phyloP scores from a whole-genome alignment of 192 early-diverging fungal genomes.

The Jimgerdemannia lactiflua region DNA sequence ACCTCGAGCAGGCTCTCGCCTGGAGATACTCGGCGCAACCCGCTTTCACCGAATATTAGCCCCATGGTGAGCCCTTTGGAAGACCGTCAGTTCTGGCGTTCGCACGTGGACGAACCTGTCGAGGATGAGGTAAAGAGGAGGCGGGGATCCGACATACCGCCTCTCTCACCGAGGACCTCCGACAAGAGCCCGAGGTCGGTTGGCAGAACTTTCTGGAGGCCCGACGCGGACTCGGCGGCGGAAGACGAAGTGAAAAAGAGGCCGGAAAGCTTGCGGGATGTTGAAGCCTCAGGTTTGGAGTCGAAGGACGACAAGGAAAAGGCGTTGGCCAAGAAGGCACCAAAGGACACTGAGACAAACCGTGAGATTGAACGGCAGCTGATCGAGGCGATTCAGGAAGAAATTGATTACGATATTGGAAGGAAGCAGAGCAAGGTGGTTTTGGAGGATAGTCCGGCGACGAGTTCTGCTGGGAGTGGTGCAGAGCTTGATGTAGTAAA shows the following conservation, averaged over 20 bases:
- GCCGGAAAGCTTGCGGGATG: background rate
- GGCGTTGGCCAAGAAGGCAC: conserved; percentile 8
- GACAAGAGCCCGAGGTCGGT: background rate
- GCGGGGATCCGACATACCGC: background rate
- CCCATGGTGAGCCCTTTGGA: background rate
- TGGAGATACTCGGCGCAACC: background rate
- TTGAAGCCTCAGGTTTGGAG: conserved; percentile 1
- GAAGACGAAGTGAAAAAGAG: conserved; percentile 1
- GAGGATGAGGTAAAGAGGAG: background rate
- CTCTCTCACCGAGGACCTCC: background rate
- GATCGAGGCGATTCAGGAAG: conserved; percentile 20
- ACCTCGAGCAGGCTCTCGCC: background rate
- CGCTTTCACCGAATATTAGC: background rate
- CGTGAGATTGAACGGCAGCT: conserved; percentile 21
- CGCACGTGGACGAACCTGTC: background rate
- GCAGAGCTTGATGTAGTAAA: background rate
- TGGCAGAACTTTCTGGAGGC: background rate
- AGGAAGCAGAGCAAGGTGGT: conserved; percentile 14
- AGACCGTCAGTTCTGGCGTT: background rate
- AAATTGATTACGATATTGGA: conserved; percentile 21
- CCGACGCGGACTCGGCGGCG: background rate
- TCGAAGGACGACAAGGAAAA: conserved; percentile 15
- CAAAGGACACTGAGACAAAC: conserved; percentile 9
- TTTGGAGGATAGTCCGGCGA: conserved; percentile 18
- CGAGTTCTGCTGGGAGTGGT: conserved; percentile 21